Conservation (phyloP, 2,329 filamentous ascomycete genomes). For the Fusarium transvaalense region DNA sequence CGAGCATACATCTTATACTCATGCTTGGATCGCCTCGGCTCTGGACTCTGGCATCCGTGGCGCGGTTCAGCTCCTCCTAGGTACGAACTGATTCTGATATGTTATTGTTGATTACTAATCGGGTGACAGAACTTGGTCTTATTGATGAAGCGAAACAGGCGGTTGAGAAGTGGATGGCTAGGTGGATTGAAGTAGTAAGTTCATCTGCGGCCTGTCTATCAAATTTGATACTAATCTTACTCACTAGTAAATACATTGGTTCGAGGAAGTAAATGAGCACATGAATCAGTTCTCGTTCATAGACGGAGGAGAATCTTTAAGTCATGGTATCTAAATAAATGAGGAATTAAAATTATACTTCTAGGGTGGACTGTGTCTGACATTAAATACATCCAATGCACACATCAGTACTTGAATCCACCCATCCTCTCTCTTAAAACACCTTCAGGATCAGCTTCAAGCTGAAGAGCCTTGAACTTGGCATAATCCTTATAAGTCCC, state of each 20-base stretch:
- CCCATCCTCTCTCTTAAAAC: constrained; percentile 13
- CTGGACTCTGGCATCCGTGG: constrained; percentile 18
- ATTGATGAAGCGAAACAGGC: constrained; percentile 19
- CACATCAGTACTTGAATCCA: constrained; percentile 11
- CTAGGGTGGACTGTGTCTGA: too few species aligned
- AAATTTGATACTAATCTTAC: not conserved
- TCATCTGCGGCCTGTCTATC: accelerated
- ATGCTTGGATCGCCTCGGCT: constrained; percentile 21
- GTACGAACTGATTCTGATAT: accelerated
- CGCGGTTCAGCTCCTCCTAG: constrained; percentile 3
- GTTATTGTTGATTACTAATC: accelerated
- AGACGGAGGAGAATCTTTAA: too few species aligned
- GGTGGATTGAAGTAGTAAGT: constrained; percentile 28
- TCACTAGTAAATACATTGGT: not conserved
- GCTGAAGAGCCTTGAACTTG: constrained; percentile 15
- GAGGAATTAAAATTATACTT: not conserved
- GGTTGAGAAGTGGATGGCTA: constrained; percentile 22
- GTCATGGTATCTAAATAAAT: too few species aligned
- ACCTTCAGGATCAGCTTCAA: constrained; percentile 12
- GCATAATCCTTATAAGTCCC: constrained; percentile 15
- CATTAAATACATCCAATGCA: not conserved
- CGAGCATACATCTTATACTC: constrained; percentile 17
- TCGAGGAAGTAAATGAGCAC: accelerated
- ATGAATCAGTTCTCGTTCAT: not conserved
- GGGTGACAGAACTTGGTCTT: not conserved